Evolutionary conservation across 139 green algal genomes (phyloP).

Genomic region (Marvania coccoides): DNA sequence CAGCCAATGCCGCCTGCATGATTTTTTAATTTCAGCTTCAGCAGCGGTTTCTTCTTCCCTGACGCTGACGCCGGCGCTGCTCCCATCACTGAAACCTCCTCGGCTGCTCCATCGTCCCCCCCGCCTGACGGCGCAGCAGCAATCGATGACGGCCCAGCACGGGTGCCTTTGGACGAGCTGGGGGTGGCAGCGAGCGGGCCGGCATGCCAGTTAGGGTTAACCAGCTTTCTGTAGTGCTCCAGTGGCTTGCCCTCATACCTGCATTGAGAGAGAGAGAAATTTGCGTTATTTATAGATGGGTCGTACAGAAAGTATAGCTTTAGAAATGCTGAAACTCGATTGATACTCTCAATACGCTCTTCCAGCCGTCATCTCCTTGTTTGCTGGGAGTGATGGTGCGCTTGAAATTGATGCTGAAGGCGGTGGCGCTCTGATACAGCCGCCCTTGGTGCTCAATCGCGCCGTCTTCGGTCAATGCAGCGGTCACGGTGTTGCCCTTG

Average conservation of each 20-base stretch:
- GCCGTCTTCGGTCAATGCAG: constrained; percentile 30
- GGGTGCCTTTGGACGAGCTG: no score
- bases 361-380: constrained; percentile 67
- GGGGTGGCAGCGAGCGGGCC: no score
- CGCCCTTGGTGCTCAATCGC: constrained; percentile 41
- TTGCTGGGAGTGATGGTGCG: constrained; percentile 47
- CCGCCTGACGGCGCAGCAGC: not conserved
- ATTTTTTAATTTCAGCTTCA: not conserved
- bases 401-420: constrained; percentile 59
- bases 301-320: no score
- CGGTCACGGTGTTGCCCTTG: constrained; percentile 36
- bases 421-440: constrained; percentile 35
- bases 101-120: not conserved
- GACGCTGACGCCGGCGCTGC: not conserved
- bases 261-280: no score
- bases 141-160: no score
- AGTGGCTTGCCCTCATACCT: constrained; percentile 30
- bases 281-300: no score
- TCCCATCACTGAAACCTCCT: not conserved
- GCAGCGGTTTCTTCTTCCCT: not conserved
- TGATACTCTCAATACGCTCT: constrained; percentile 53
- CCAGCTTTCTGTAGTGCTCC: constrained; percentile 25
- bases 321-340: no score
- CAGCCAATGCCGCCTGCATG: not conserved
- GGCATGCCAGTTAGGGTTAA: no score